Conservation (phyloP, 2,329 filamentous ascomycete species). For the Aspergillus vadensis region DNA sequence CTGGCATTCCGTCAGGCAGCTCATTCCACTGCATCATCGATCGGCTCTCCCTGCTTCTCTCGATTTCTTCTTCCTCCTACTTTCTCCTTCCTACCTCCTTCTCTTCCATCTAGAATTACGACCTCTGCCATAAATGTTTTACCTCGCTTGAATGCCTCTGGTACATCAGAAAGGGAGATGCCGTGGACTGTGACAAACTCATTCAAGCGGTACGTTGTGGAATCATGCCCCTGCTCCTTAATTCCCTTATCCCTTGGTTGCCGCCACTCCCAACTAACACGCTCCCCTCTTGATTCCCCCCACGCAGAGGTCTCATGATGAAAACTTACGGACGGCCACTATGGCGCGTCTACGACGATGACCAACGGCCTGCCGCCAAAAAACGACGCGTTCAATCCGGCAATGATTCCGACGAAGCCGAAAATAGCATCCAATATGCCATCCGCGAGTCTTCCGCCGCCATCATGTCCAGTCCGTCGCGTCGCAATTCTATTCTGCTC, state of each 20-base stretch:
- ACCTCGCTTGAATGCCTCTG: conserved; percentile 14
- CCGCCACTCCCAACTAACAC: conserved; percentile 2
- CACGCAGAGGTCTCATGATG: conserved; percentile 50
- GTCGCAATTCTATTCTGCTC: conserved; percentile 48
- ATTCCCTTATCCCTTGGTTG: conserved; percentile 10
- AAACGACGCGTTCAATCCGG: conserved; percentile 46
- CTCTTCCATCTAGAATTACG: no score
- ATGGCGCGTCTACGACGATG: conserved; percentile 52
- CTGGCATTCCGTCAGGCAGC: conserved; percentile 5
- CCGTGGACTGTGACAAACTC: conserved; percentile 55
- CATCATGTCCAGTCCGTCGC: conserved; percentile 49
- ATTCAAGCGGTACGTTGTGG: conserved; percentile 47
- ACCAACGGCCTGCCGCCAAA: conserved; percentile 45
- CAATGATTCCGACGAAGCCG: conserved; percentile 45
- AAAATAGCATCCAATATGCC: conserved; percentile 50
- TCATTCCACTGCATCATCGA: conserved; percentile 14
- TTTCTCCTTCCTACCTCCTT: not conserved
- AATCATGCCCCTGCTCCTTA: conserved; percentile 3
- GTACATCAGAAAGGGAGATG: conserved; percentile 39
- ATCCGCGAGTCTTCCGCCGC: conserved; percentile 52
- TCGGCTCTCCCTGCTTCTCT: conserved; percentile 8
- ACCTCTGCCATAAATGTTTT: conserved; percentile 16
- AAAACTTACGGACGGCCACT: conserved; percentile 52
- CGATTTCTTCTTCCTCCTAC: not conserved
- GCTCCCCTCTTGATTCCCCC: conserved; percentile 8